These are phyloP conservation scores for Coniochaeta sp. DNA, from an alignment of 2,329 filamentous ascomycete genomes.

Conservation along the genomic window DNA sequence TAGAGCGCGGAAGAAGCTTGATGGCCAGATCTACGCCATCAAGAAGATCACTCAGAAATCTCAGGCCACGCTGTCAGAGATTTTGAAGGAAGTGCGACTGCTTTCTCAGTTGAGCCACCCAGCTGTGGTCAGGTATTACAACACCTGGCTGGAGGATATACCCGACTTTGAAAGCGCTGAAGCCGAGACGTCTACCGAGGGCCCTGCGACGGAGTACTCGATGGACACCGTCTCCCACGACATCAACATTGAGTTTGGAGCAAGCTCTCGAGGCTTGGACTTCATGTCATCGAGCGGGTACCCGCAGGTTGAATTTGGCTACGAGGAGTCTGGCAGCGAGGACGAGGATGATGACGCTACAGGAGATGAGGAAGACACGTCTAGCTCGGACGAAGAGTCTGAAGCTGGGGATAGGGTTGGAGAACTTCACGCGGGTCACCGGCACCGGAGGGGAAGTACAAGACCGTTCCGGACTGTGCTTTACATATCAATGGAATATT, in stretches of 20 bases:
- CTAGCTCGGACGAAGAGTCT: slow-evolving; percentile 25
- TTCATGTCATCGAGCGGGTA: slow-evolving; percentile 85
- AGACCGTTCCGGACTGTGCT: slow-evolving; percentile 62
- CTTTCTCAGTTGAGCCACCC: slow-evolving; percentile 92
- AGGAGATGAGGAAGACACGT: slow-evolving; percentile 35
- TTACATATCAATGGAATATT: slow-evolving; percentile 99
- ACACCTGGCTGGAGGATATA: slow-evolving; percentile 83
- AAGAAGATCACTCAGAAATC: slow-evolving; percentile 91
- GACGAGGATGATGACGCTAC: slow-evolving; percentile 36
- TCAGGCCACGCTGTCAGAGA: slow-evolving; percentile 70
- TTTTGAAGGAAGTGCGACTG: slow-evolving; percentile 77
- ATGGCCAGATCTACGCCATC: slow-evolving; percentile 89
- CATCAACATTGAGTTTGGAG: slow-evolving; percentile 50
- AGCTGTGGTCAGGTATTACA: slow-evolving; percentile 80
- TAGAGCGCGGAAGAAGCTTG: slow-evolving; percentile 88
- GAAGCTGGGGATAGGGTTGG: slow-evolving; percentile 24
- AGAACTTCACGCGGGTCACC: slow-evolving; percentile 9
- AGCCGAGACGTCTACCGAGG: slow-evolving; percentile 46
- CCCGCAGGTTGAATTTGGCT: slow-evolving; percentile 70
- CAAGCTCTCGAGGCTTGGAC: slow-evolving; percentile 76
- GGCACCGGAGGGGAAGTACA: slow-evolving; percentile 14
- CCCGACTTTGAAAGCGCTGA: slow-evolving; percentile 46
- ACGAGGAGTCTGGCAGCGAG: slow-evolving; percentile 32
- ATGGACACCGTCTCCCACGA: slow-evolving; percentile 27
- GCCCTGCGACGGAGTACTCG: slow-evolving; percentile 24